Conservation (phyloP, 129 eudicot genomes). For the Ambrosia trifida region DNA sequence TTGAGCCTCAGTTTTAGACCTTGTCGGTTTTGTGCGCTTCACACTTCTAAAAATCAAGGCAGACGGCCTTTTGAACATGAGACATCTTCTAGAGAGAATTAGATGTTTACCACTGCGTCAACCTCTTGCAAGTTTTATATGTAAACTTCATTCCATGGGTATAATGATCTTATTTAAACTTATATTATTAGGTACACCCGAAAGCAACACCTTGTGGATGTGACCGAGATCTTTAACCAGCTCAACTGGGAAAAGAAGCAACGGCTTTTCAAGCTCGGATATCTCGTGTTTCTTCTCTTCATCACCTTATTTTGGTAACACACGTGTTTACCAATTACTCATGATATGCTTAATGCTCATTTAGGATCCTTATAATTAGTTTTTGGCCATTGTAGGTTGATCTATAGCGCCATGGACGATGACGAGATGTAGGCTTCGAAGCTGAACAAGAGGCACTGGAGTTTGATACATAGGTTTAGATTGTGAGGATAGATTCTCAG, state of each 20-base stretch:
- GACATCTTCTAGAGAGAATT: neutral
- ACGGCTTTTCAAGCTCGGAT: constrained; percentile 87
- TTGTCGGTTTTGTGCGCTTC: no score
- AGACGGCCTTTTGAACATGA: neutral
- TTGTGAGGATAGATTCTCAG: constrained; percentile 31
- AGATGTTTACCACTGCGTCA: neutral
- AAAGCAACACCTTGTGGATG: constrained; percentile 82
- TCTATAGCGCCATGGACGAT: constrained; percentile 81
- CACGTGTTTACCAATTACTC: neutral
- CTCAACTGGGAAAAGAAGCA: constrained; percentile 92
- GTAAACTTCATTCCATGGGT: neutral
- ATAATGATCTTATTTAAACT: constrained; percentile 9
- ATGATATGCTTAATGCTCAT: constrained; percentile 6
- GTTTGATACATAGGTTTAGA: constrained; percentile 32
- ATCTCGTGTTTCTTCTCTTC: constrained; percentile 66
- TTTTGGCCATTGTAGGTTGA: constrained; percentile 59
- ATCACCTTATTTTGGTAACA: constrained; percentile 85
- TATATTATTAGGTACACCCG: constrained; percentile 63
- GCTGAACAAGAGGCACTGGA: constrained; percentile 21
- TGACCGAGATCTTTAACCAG: constrained; percentile 89
- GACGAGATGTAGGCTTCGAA: constrained; percentile 58
- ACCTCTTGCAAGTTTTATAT: neutral
- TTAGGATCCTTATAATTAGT: neutral
- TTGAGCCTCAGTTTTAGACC: no score
- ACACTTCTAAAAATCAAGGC: no score